Evolutionary conservation across 225 moss, liverwort and hornwort genomes (phyloP).

Genomic region (Marchantia paleacea): DNA sequence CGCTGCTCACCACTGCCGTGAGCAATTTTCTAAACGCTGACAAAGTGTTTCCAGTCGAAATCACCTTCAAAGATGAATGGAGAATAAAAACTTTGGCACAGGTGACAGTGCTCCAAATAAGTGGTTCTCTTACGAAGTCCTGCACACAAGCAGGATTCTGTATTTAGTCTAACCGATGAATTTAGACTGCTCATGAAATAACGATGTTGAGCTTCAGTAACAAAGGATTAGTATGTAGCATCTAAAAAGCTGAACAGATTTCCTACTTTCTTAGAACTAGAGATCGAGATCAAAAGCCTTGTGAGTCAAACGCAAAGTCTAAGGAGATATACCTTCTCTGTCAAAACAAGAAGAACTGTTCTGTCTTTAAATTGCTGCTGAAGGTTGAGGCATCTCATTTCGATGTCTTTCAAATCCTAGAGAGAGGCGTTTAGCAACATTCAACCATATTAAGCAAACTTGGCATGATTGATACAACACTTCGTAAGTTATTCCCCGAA

Average conservation of each 20-base stretch:
- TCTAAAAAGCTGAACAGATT: too few relatives aligned
- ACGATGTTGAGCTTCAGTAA: too few relatives aligned
- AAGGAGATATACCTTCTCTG: slow-evolving; percentile 65
- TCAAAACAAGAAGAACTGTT: slow-evolving; percentile 58
- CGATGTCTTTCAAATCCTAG: slow-evolving; percentile 63
- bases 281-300: too few relatives aligned
- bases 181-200: too few relatives aligned
- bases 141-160: slow-evolving; percentile 12
- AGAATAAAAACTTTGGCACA: slow-evolving; percentile 32
- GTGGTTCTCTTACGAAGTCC: slow-evolving; percentile 40
- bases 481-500: background rate
- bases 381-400: slow-evolving; percentile 42
- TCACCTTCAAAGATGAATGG: slow-evolving; percentile 29
- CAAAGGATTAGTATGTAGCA: too few relatives aligned
- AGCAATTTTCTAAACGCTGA: slow-evolving; percentile 14
- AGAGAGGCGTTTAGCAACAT: background rate
- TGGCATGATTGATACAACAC: background rate
- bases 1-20: background rate
- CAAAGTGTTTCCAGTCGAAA: slow-evolving; percentile 12
- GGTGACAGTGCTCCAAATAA: slow-evolving; percentile 24
- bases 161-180: background rate
- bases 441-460: background rate
- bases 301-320: background rate
- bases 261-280: too few relatives aligned
- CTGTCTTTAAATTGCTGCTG: slow-evolving; percentile 43